Evolutionary conservation across 2,329 filamentous ascomycete species (phyloP).

Genomic region (Nothopassalora personata): DNA sequence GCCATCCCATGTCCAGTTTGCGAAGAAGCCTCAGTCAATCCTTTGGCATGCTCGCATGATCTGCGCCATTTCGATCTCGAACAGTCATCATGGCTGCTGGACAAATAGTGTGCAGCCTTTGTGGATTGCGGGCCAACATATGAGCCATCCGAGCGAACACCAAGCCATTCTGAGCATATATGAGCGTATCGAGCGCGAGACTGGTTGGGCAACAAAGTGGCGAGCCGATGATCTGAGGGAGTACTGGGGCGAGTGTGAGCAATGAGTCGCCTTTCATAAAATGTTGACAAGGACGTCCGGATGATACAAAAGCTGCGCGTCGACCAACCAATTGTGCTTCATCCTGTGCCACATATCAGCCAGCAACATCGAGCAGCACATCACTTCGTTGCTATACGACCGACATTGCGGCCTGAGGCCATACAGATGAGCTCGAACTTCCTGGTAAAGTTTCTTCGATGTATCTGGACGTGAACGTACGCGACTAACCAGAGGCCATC

Average conservation of each 20-base stretch:
- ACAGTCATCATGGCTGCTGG: slow-evolving; percentile 43
- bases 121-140: slow-evolving; percentile 45
- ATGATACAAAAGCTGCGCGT: too few relatives aligned
- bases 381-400: too few relatives aligned
- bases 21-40: slow-evolving; percentile 36
- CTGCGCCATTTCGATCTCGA: slow-evolving; percentile 43
- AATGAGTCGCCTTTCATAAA: background rate
- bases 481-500: too few relatives aligned
- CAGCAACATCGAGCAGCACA: too few relatives aligned
- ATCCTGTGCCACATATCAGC: too few relatives aligned
- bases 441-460: too few relatives aligned
- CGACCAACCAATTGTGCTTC: too few relatives aligned
- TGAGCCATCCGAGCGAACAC: slow-evolving; percentile 43
- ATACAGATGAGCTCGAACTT: too few relatives aligned
- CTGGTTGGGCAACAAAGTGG: slow-evolving; percentile 52
- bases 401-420: too few relatives aligned
- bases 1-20: slow-evolving; percentile 33
- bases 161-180: slow-evolving; percentile 45
- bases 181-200: slow-evolving; percentile 48
- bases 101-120: slow-evolving; percentile 45
- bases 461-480: too few relatives aligned
- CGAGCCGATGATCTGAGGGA: slow-evolving; percentile 48
- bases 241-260: slow-evolving; percentile 44
- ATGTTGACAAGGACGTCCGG: too few relatives aligned
- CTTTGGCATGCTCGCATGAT: slow-evolving; percentile 46